Conservation (phyloP, 352 stramenopile genomes). For the Globisporangium carolinianum region DNA sequence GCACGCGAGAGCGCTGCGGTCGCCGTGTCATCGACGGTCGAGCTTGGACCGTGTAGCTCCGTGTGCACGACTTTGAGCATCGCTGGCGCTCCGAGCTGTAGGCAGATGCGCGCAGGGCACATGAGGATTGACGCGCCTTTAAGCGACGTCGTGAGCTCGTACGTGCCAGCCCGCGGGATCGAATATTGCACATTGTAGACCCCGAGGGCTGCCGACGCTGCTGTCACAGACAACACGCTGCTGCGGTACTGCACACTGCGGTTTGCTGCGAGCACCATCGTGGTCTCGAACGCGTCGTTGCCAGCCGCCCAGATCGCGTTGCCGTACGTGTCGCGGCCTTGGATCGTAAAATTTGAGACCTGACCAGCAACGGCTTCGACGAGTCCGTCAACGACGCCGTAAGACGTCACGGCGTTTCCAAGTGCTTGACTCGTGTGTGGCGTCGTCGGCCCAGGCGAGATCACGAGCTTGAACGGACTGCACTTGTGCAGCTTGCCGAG, state of each 20-base stretch:
- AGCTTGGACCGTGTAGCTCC: constrained; percentile 82
- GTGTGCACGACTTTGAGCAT: constrained; percentile 86
- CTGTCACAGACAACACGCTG: constrained; percentile 40
- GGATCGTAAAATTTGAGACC: constrained; percentile 92
- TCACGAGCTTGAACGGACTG: constrained; percentile 89
- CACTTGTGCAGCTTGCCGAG: constrained; percentile 88
- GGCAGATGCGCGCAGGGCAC: constrained; percentile 68
- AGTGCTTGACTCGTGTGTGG: constrained; percentile 87
- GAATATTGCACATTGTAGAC: constrained; percentile 93
- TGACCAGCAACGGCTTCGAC: constrained; percentile 90
- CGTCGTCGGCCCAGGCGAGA: constrained; percentile 84
- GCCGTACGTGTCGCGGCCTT: constrained; percentile 92
- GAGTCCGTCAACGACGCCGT: constrained; percentile 78
- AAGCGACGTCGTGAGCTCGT: constrained; percentile 80
- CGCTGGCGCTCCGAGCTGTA: constrained; percentile 40
- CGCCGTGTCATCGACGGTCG: constrained; percentile 71
- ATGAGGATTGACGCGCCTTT: constrained; percentile 85
- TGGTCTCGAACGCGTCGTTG: constrained; percentile 77
- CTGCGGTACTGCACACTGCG: constrained; percentile 76
- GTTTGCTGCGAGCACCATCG: constrained; percentile 65
- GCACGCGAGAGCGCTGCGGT: constrained; percentile 66
- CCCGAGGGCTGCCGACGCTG: constrained; percentile 32
- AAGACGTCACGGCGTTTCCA: constrained; percentile 40
- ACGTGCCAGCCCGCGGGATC: constrained; percentile 83
- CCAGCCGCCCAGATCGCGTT: constrained; percentile 60